phyloP scores from a whole-genome alignment of 805 yeast species.

The Pichia manshurica region DNA sequence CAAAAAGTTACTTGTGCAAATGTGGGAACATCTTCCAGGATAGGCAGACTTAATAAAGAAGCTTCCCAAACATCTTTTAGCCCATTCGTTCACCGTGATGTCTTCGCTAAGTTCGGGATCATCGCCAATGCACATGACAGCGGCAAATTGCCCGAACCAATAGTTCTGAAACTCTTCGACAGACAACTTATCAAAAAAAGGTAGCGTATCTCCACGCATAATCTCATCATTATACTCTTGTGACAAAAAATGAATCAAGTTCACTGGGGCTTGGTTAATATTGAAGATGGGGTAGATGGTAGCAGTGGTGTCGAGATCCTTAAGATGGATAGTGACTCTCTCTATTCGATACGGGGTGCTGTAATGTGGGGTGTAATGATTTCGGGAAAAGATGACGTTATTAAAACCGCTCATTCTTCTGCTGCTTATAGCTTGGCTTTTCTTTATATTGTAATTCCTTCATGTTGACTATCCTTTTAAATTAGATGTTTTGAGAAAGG shows the following conservation, averaged over 20 bases:
- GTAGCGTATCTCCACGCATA: slow-evolving; percentile 80
- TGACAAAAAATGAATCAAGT: slow-evolving; percentile 70
- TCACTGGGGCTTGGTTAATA: slow-evolving; percentile 65
- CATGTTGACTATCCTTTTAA: neutral
- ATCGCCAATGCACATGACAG: slow-evolving; percentile 76
- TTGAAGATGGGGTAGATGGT: slow-evolving; percentile 82
- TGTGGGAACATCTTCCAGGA: slow-evolving; percentile 89
- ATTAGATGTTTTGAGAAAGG: too few relatives aligned
- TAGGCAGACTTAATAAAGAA: slow-evolving; percentile 81
- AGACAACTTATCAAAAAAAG: slow-evolving; percentile 75
- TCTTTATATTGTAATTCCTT: neutral
- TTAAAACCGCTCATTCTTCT: slow-evolving; percentile 29
- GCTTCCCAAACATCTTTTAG: slow-evolving; percentile 84
- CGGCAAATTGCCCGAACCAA: slow-evolving; percentile 87
- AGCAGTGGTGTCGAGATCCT: slow-evolving; percentile 89
- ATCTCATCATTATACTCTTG: slow-evolving; percentile 94
- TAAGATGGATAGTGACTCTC: slow-evolving; percentile 70
- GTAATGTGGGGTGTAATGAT: slow-evolving; percentile 29
- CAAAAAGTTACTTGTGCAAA: slow-evolving; percentile 83
- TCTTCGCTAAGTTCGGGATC: slow-evolving; percentile 40
- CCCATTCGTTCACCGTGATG: slow-evolving; percentile 62
- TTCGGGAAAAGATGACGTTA: slow-evolving; percentile 26
- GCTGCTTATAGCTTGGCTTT: neutral
- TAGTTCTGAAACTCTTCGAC: slow-evolving; percentile 71
- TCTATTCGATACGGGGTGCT: slow-evolving; percentile 34